These are phyloP conservation scores for Phytophthora vignae DNA, from an alignment of 352 stramenopile genomes.

Conservation along the genomic window DNA sequence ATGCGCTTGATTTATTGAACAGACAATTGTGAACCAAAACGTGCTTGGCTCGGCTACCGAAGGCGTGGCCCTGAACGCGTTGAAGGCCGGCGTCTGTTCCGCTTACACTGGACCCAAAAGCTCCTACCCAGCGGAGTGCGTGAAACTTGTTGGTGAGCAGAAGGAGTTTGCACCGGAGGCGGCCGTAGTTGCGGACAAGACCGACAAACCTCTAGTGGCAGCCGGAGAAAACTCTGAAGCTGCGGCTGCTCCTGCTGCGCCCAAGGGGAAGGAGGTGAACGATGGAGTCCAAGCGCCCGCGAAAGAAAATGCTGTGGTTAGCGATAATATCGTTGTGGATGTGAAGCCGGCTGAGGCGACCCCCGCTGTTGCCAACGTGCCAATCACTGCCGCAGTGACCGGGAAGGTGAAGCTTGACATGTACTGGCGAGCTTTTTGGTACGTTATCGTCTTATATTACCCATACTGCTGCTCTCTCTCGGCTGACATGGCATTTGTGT, in stretches of 20 bases:
- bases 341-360: constrained; percentile 49
- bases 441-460: constrained; percentile 13
- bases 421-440: constrained; percentile 88
- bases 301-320: constrained; percentile 27
- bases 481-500: constrained; percentile 6
- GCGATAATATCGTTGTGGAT: constrained; percentile 40
- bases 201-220: constrained; percentile 25
- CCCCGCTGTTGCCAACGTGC: constrained; percentile 7
- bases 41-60: constrained; percentile 66
- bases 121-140: constrained; percentile 68
- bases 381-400: constrained; percentile 7
- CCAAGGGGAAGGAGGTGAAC: constrained; percentile 10
- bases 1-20: not conserved
- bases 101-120: constrained; percentile 72
- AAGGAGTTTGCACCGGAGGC: constrained; percentile 59
- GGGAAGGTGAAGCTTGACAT: constrained; percentile 76
- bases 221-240: constrained; percentile 22
- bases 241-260: not conserved
- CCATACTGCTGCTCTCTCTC: not conserved
- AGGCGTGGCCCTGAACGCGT: constrained; percentile 66
- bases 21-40: constrained; percentile 71
- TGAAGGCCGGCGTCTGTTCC: constrained; percentile 67
- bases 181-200: constrained; percentile 10
- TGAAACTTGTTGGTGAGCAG: constrained; percentile 62
- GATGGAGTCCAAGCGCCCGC: constrained; percentile 16